A percentile compares a stretch with the other conserved stretches of the same genome.
These are phyloP conservation scores for Xerocomellus dryophilus DNA, from an alignment of 768 basidiomycete species.

Conservation along the genomic window DNA sequence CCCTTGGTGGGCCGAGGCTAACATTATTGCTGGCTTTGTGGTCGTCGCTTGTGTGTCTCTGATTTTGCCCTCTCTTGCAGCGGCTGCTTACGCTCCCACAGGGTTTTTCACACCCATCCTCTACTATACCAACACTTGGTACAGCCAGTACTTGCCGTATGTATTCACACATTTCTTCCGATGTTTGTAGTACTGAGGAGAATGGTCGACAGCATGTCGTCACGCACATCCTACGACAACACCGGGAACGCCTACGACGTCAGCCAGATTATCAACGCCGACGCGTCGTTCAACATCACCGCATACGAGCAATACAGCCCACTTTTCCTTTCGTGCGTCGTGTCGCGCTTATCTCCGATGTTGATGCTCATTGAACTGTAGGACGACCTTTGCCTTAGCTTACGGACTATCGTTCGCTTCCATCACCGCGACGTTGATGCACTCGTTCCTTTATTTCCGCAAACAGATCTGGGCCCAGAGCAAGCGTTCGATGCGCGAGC, in stretches of 20 bases:
- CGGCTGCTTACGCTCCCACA: slow-evolving; percentile 46
- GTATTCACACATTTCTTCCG: slow-evolving; percentile 9
- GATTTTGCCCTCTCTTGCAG: slow-evolving; percentile 41
- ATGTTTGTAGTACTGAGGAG: not conserved
- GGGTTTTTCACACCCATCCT: slow-evolving; percentile 60
- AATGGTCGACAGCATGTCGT: slow-evolving; percentile 45
- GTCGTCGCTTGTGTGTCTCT: slow-evolving; percentile 60
- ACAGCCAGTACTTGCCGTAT: slow-evolving; percentile 54
- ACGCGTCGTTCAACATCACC: slow-evolving; percentile 52
- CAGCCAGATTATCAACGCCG: slow-evolving; percentile 48
- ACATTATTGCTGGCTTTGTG: slow-evolving; percentile 58
- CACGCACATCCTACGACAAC: slow-evolving; percentile 66
- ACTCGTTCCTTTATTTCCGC: slow-evolving; percentile 72
- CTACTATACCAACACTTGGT: slow-evolving; percentile 68
- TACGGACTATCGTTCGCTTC: slow-evolving; percentile 84
- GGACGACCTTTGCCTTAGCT: slow-evolving; percentile 67
- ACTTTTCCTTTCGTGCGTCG: slow-evolving; percentile 49
- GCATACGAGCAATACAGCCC: slow-evolving; percentile 59
- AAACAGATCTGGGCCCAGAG: slow-evolving; percentile 75
- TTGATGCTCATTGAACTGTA: slow-evolving; percentile 4
- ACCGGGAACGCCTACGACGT: slow-evolving; percentile 58
- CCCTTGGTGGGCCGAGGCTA: slow-evolving; percentile 83
- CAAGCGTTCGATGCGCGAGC: slow-evolving; percentile 68
- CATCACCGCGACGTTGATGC: slow-evolving; percentile 71
- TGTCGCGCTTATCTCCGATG: not conserved